Conservation (phyloP, 129 eudicot genomes). For the Solidago caesia region DNA sequence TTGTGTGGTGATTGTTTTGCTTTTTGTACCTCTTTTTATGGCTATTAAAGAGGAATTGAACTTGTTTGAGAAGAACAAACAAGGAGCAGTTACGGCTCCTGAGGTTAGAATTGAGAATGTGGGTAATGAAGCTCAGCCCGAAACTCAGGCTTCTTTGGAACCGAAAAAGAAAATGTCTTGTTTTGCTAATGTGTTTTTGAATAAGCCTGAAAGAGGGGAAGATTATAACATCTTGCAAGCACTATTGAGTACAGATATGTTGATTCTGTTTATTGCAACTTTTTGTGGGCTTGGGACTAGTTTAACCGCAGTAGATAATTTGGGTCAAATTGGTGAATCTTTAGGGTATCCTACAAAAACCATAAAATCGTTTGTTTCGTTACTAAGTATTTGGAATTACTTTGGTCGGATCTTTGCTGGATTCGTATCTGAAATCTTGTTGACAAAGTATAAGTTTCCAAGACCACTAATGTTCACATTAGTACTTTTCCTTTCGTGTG, state of each 20-base stretch:
- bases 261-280: slow-evolving; percentile 55
- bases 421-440: slow-evolving; percentile 56
- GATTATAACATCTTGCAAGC: slow-evolving; percentile 74
- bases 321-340: slow-evolving; percentile 82
- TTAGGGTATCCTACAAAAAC: slow-evolving; percentile 64
- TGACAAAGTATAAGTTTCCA: slow-evolving; percentile 69
- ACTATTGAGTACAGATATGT: slow-evolving; percentile 72
- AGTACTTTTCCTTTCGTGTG: slow-evolving; percentile 59
- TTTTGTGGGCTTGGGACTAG: slow-evolving; percentile 73
- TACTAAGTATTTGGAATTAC: slow-evolving; percentile 83
- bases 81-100: background rate
- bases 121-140: background rate
- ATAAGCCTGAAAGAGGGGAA: slow-evolving; percentile 76
- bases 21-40: slow-evolving; percentile 49
- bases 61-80: slow-evolving; percentile 21
- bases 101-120: slow-evolving; percentile 35
- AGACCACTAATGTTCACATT: slow-evolving; percentile 68
- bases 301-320: slow-evolving; percentile 74
- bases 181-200: slow-evolving; percentile 34
- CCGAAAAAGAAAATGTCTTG: slow-evolving; percentile 5
- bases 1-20: slow-evolving; percentile 42
- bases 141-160: background rate
- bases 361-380: slow-evolving; percentile 67
- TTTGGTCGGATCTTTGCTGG: slow-evolving; percentile 72
- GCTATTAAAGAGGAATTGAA: slow-evolving; percentile 52